Evolutionary conservation across 2,329 filamentous ascomycete genomes (phyloP), one percentile per base, ranked within the genome.

Genomic region (Daldinia sp.): DNA sequence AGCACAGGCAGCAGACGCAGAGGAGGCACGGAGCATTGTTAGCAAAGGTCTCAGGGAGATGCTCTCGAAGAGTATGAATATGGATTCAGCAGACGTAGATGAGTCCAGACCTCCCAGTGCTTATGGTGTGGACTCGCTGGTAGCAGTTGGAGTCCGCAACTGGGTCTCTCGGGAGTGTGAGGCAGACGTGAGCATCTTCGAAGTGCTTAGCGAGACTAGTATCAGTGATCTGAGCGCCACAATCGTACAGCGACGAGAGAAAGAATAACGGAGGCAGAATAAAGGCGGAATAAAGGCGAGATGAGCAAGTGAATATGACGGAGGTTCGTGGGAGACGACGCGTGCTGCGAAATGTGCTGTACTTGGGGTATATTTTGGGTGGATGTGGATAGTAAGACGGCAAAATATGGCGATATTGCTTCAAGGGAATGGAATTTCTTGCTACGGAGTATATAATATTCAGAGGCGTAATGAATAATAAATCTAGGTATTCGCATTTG

Each of bases 121-220:
- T 3, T 87, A 86, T 65, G 85, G 85, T 0, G 82, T 87, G 6
- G 85, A 87, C 75, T 86, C 84, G 0, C 78, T 87, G 6, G 82
- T 86, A 4, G 85, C 85, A 1, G 83, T 87, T n/a, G 83, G 82
- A 10, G 76, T 86, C 6, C 80, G 85, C n/a, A 86, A 82, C 69
- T 87, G 85, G 84, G 80, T 87, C 4, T 76, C 80, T 1, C 78
- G 80, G 55, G 82, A 82, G 68, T 82, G 82, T 15, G 78, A 79
- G 2, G 82, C 82, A 0, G 79, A 84, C 57, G 73, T 86, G 2
- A 82, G 82, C 0, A 80, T 86, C 1, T 85, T 86, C 69, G 83
- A 86, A 62, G 79, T 86, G 15, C 71, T 86, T 60, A 81, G 82
- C 51, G 81, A 83, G 60, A 77, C 72, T 42, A 81, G 81, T n/a